These are phyloP conservation scores for Verticillium nubilum DNA, from an alignment of 2,329 filamentous ascomycete genomes.

Conservation along the genomic window DNA sequence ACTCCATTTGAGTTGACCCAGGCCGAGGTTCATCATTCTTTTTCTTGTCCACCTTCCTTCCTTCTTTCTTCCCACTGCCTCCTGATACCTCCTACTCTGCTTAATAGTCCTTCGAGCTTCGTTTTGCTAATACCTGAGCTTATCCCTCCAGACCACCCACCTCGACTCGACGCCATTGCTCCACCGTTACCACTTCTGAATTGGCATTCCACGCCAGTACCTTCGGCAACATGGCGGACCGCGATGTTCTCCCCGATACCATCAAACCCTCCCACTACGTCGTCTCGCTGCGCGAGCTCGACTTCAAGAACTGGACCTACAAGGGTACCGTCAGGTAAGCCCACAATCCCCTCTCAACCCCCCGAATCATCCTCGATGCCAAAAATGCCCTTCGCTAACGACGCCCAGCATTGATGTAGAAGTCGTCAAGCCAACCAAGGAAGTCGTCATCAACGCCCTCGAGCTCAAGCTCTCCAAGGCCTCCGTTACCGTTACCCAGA, in stretches of 20 bases:
- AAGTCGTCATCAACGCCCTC: constrained; percentile 79
- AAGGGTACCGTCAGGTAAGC: constrained; percentile 67
- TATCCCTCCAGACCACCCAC: background rate
- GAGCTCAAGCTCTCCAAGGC: constrained; percentile 70
- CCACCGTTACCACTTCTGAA: constrained; percentile 17
- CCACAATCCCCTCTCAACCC: background rate
- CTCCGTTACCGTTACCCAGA: constrained; percentile 54
- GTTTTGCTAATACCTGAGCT: background rate
- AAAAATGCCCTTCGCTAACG: background rate
- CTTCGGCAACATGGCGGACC: constrained; percentile 43
- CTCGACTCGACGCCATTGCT: constrained; percentile 11
- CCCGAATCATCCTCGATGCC: background rate
- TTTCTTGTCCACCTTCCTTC: background rate
- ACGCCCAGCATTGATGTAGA: constrained; percentile 62
- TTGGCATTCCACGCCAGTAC: constrained; percentile 16
- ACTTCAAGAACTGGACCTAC: constrained; percentile 71
- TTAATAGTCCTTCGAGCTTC: background rate
- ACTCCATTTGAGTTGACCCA: background rate
- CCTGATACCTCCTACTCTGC: background rate
- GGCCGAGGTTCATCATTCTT: background rate
- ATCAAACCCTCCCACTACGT: constrained; percentile 84
- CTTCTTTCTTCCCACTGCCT: background rate
- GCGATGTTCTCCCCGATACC: constrained; percentile 55
- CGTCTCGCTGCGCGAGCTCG: constrained; percentile 74
- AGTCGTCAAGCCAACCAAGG: constrained; percentile 64